Evolutionary conservation across 129 eudicot genomes (phyloP).

Genomic region (Escallonia herrerae): DNA sequence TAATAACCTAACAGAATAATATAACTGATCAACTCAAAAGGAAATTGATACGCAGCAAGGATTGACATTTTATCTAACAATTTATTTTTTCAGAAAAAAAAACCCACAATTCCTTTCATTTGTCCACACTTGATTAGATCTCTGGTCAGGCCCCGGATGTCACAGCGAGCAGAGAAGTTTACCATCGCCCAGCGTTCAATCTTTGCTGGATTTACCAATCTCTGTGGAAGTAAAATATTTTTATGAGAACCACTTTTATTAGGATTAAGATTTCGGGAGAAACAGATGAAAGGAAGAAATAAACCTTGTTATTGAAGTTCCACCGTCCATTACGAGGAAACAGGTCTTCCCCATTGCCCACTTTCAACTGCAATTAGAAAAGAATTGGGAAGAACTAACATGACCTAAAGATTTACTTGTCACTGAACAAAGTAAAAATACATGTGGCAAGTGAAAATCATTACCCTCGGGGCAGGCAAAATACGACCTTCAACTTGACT

Average conservation of each 20-base stretch:
- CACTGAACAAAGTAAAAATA: background rate
- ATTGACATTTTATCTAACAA: background rate
- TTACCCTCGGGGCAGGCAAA: conserved; percentile 65
- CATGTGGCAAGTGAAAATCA: no score
- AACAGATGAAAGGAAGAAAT: conserved; percentile 4
- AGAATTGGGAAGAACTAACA: background rate
- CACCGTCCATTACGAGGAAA: conserved; percentile 64
- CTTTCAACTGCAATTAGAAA: conserved; percentile 46
- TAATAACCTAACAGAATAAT: conserved; percentile 22
- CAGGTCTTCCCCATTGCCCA: conserved; percentile 63
- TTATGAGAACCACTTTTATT: background rate
- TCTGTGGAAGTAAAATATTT: conserved; percentile 24
- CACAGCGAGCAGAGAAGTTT: conserved; percentile 62
- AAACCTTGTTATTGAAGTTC: conserved; percentile 77
- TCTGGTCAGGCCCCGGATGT: conserved; percentile 22
- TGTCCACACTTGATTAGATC: conserved; percentile 39
- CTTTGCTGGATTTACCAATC: conserved; percentile 35
- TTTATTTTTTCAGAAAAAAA: background rate
- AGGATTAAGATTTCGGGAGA: conserved; percentile 48
- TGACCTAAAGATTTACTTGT: background rate
- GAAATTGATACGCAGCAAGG: conserved; percentile 31
- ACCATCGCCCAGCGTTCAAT: conserved; percentile 45
- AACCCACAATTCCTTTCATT: conserved; percentile 44
- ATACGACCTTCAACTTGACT: conserved; percentile 80
- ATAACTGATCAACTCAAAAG: background rate